Percentiles rank a stretch among this genome's conserved stretches.
phyloP scores from a whole-genome alignment of 1,284 basidiomycete genomes.

The Rhodotorula sp. region DNA sequence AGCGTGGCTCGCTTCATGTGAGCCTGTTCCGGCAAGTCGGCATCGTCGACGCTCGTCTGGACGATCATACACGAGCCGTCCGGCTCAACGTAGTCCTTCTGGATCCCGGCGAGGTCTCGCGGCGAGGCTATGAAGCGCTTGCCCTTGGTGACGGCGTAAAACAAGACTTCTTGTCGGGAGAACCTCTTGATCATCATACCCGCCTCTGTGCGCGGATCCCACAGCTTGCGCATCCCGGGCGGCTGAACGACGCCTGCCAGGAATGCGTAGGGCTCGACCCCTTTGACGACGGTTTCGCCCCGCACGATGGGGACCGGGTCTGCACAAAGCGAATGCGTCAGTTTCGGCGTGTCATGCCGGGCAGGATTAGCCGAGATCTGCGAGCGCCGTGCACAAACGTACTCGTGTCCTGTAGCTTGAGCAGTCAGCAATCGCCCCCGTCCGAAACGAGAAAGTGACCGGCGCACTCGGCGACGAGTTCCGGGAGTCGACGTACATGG shows the following conservation, averaged over 20 bases:
- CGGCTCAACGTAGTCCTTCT: constrained; percentile 23
- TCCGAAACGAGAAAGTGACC: too few species aligned
- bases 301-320: constrained; percentile 16
- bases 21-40: constrained; percentile 14
- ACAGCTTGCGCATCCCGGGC: constrained; percentile 31
- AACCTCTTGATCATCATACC: constrained; percentile 27
- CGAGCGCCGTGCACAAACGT: neutral
- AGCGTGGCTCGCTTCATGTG: constrained; percentile 21
- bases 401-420: neutral
- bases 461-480: too few species aligned
- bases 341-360: too few species aligned
- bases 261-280: constrained; percentile 25
- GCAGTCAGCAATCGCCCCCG: neutral
- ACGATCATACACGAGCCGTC: constrained; percentile 21
- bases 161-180: constrained; percentile 18
- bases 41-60: constrained; percentile 23
- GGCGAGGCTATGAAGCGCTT: constrained; percentile 24
- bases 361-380: too few species aligned
- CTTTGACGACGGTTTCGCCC: constrained; percentile 27
- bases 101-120: constrained; percentile 31
- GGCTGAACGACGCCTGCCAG: constrained; percentile 28
- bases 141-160: constrained; percentile 30
- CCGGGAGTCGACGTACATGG: constrained; percentile 5
- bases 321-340: neutral
- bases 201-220: constrained; percentile 23